Evolutionary conservation across 345 rosid species (phyloP), one percentile per base, ranked within the genome.

Genomic region (Citrus maxima): DNA sequence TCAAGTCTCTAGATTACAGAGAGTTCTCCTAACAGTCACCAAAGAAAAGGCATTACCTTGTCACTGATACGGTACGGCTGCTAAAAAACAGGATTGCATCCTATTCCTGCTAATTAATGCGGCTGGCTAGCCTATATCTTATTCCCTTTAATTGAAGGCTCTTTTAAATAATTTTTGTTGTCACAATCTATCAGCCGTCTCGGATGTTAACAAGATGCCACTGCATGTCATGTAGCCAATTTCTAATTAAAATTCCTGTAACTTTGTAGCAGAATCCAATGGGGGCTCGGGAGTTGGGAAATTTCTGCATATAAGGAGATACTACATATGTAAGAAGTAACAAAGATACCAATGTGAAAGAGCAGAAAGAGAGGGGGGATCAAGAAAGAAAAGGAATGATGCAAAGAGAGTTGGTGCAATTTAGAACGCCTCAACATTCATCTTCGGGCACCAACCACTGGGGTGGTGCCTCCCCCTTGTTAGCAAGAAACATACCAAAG

Each of bases 401-500:
- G 80, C 85, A 81, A 74, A 78, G 81, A 72, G 80, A 75, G 38
- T 3, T 80, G 4, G 5, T 75, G 65, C 89, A 81, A 12, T 90
- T 89, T 38, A 86, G 90, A 81, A 86, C 94, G 72, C 92, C 92
- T 4, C 89, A 87, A 19, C 91, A 87, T 64, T 90, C 91, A 9
- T 85, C 90, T 63, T 55, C 73, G 42, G 91, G 91, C 38, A 86
- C 85, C 64, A 89, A 88, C 78, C 75, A 83, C 68, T 88, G 94
- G 94, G 94, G 94, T 1, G 89, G 89, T 37, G 87, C 86, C 5
- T 90, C 92, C 37, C 94, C 92, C 1, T 61, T 90, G 85, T 61
- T 90, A 72, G 91, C 92, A 76, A 83, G 89, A 67, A 72, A 87
- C 84, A 51, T 90, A 58, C 90, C 90, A 4, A 79, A 81, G 25